Evolutionary conservation across 2,329 filamentous ascomycete species (phyloP), one percentile per base, ranked within the genome.

Genomic region (Bipolaris victoriae): DNA sequence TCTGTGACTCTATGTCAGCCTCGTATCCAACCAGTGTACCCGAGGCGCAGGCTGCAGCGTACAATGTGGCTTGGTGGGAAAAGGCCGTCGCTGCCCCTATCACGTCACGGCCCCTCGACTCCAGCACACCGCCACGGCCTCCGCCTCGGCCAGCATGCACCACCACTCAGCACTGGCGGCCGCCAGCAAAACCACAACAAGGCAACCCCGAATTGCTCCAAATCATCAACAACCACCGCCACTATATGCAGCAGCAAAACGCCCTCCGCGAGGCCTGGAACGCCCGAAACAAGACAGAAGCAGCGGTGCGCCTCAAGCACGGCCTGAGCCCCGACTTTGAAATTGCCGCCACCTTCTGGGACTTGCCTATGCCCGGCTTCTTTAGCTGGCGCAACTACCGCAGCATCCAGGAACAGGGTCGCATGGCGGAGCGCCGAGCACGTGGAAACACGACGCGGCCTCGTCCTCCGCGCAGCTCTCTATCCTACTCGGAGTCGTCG

Each of bases 51-150:
- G n/a, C 50, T 9, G 48, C 50, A 39, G 45, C 49, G 13, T 53
- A 62, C 18, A 31, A 31, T 31, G 22, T 56, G 22, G 49, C 66
- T 22, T 72, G 69, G 68, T 73, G 68, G 69, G 68, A 72, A 58
- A 63, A 31, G 10, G 50, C 58, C 31, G 58, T 57, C 26, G 60
- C 29, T 31, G 29, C 37, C 11, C 58, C 62, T 39, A 60, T 52
- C n/a, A 43, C 31, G 29, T 55, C 59, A 5, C 52, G 53, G 33
- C 31, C 44, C 24, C 11, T 44, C 5, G 33, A 50, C 16, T 47
- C 52, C 5, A 48, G 41, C 18, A 60, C 20, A 26, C 45, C 52
- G 31, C 57, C 56, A 31, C 29, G 10, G 29, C 29, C 29, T 11
- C 10, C 29, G 10, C 31, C 35, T 31, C 55, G 41, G 22, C 31